These are phyloP conservation scores for Aphanomyces euteiches DNA, from an alignment of 352 stramenopile genomes.

Conservation along the genomic window DNA sequence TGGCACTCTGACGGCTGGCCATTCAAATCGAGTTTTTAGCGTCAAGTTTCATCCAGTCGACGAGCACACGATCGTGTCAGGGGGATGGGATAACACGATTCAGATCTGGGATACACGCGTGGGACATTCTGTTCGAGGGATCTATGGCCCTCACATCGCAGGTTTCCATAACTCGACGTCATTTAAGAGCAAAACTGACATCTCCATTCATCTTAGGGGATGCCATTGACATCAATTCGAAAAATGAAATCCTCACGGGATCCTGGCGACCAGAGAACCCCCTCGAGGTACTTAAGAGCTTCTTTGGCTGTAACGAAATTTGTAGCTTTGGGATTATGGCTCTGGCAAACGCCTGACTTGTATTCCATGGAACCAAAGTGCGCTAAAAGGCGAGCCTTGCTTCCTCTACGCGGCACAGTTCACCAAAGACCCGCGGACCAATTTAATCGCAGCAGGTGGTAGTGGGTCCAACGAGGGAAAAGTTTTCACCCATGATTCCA, in stretches of 20 bases:
- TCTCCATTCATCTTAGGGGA: slow-evolving; percentile 37
- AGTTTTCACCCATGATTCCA: slow-evolving; percentile 81
- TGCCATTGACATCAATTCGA: slow-evolving; percentile 66
- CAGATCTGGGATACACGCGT: slow-evolving; percentile 89
- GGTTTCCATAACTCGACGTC: neutral
- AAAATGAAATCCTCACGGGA: slow-evolving; percentile 83
- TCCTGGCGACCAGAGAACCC: slow-evolving; percentile 87
- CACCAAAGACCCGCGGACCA: slow-evolving; percentile 51
- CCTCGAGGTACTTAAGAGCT: slow-evolving; percentile 51
- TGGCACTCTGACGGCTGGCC: slow-evolving; percentile 64
- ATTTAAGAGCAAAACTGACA: neutral
- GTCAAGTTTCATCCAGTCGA: slow-evolving; percentile 83
- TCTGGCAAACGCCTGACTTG: slow-evolving; percentile 65
- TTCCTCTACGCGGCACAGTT: slow-evolving; percentile 90
- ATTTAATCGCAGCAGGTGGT: slow-evolving; percentile 81
- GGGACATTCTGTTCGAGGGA: slow-evolving; percentile 81
- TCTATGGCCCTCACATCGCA: slow-evolving; percentile 89
- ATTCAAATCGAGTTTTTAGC: slow-evolving; percentile 91
- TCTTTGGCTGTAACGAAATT: neutral
- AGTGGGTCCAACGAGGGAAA: slow-evolving; percentile 89
- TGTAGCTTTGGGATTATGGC: slow-evolving; percentile 83
- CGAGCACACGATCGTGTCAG: slow-evolving; percentile 79
- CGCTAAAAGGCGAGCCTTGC: slow-evolving; percentile 68
- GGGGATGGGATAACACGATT: slow-evolving; percentile 91
- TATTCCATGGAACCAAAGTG: slow-evolving; percentile 84